Base-by-base conservation (phyloP, 2,329 filamentous ascomycete species). In the Gliomastix tumulicola region DNA sequence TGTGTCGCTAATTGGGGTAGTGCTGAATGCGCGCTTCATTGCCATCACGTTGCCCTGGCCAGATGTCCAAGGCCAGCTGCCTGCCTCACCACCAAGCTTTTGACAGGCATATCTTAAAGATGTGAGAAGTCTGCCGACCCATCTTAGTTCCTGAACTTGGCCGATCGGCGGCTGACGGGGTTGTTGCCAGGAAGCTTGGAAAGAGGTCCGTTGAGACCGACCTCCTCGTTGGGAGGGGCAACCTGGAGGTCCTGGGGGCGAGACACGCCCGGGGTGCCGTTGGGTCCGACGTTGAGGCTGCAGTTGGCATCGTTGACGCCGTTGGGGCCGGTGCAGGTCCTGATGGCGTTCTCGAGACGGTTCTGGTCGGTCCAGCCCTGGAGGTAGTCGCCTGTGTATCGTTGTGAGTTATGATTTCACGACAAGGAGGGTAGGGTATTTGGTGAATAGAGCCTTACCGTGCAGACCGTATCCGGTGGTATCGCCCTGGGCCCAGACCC, bases 351-450 rank as follows among this genome's bases (percentile, higher is more conserved):
- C n/a, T 49, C 44, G 15, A 55, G 42, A 6, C 45, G 43, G 16
- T 35, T 33, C 38, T 55, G 52, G 40, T 55, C 48, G 5, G 41
- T 47, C 51, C 52, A 55, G 34, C 51, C 52, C 35, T 54, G 47
- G 35, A 55, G 43, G 35, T 45, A 54, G 34, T 55, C 52, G 8
- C 49, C 52, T n/a, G n/a, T n/a, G n/a, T 25, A 25, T 25, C 23
- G n/a, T 25, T n/a, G 23, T 25, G 9, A 25, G 23, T n/a, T 25
- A 9, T 25, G n/a, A 25, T n/a, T 25, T 25, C 23, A 25, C 9
- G 23, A 25, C n/a, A 25, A 9, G 23, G n/a, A 25, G 9, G n/a
- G 23, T 9, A n/a, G 23, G 9, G n/a, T 9, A 25, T 25, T 9
- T 25, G 23, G n/a, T 25, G n/a, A n/a, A n/a, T n/a, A n/a, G n/a